Evolutionary conservation across 78 protist species (phyloP).

Genomic region (Chrysochromulina parva): DNA sequence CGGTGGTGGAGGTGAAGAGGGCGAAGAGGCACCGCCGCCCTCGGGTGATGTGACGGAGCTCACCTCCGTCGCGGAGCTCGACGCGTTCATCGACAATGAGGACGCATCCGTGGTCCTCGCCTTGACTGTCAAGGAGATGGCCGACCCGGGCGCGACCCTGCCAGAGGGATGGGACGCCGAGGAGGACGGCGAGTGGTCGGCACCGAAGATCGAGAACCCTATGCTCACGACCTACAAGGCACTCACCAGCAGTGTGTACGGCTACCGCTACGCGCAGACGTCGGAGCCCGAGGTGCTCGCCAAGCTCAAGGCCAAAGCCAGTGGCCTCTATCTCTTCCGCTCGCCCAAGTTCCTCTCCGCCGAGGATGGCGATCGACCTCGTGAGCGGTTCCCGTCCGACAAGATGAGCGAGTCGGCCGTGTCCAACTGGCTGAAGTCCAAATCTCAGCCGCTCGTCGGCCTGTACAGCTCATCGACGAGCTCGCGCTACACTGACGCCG

Average conservation of each 20-base stretch:
- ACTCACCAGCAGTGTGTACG: not conserved
- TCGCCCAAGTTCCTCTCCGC: not conserved
- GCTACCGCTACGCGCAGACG: not conserved
- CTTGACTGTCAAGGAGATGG: not conserved
- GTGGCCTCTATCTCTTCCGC: not conserved
- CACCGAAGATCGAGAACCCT: too few species aligned
- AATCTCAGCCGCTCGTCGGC: constrained; percentile 6
- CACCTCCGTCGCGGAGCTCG: not conserved
- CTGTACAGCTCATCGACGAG: not conserved
- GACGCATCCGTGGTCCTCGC: not conserved
- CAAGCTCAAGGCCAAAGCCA: not conserved
- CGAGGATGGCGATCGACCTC: not conserved
- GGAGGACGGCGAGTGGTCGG: too few species aligned
- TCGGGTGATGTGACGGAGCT: not conserved
- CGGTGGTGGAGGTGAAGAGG: not conserved
- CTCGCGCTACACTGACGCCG: not conserved
- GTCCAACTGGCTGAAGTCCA: not conserved
- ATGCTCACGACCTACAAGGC: not conserved
- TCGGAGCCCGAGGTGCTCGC: not conserved
- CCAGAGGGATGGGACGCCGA: too few species aligned
- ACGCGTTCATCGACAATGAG: not conserved
- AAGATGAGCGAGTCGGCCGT: not conserved
- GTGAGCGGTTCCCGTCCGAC: constrained; percentile 11
- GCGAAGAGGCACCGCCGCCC: not conserved
- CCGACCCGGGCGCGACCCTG: not conserved